phyloP scores from a whole-genome alignment of 1,284 basidiomycete genomes.

The Trichosporon inkin region DNA sequence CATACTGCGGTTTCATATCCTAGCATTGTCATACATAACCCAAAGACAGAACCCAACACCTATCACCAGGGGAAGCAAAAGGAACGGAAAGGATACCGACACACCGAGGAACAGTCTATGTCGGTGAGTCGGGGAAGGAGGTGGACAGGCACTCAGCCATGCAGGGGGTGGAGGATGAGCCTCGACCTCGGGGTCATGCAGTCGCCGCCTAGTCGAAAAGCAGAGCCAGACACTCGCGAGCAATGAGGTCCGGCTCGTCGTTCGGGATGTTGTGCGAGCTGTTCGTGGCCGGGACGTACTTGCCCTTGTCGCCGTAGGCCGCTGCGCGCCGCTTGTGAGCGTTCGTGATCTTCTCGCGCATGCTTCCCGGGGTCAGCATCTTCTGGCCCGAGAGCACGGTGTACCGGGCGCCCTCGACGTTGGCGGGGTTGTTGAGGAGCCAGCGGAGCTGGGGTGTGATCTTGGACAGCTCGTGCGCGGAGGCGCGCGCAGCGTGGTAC shows the following conservation, averaged over 20 bases:
- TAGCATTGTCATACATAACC: too few relatives aligned
- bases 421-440: neutral
- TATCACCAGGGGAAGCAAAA: too few relatives aligned
- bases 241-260: conserved; percentile 9
- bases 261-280: conserved; percentile 4
- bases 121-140: too few relatives aligned
- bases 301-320: neutral
- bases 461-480: conserved; percentile 1
- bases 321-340: conserved; percentile 1
- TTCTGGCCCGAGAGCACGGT: conserved; percentile 3
- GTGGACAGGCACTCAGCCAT: too few relatives aligned
- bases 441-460: conserved; percentile 3
- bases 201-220: conserved; percentile 25
- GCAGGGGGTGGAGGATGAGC: too few relatives aligned
- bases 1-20: too few relatives aligned
- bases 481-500: neutral
- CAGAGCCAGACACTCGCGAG: conserved; percentile 52
- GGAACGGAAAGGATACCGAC: too few relatives aligned
- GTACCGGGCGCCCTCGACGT: neutral
- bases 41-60: too few relatives aligned
- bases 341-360: conserved; percentile 1
- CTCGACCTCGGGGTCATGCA: too few relatives aligned
- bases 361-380: neutral
- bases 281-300: conserved; percentile 10
- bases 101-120: too few relatives aligned